A percentile compares a stretch with the other conserved stretches of the same genome.
These are phyloP conservation scores for Cucurbita moschata DNA, from an alignment of 306 rosid species.

Conservation along the genomic window DNA sequence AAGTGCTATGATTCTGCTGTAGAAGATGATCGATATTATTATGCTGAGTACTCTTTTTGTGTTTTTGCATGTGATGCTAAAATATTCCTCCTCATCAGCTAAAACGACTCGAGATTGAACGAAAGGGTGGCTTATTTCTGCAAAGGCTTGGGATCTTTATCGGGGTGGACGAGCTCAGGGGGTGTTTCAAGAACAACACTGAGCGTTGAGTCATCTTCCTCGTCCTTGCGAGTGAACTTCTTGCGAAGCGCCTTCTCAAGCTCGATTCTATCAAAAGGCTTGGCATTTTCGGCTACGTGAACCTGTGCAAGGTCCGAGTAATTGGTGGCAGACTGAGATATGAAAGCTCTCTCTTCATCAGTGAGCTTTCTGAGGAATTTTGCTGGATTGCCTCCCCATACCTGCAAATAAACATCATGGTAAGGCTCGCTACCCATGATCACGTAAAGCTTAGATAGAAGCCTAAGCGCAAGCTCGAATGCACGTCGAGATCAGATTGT, in stretches of 20 bases:
- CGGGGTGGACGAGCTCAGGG: conserved; percentile 36
- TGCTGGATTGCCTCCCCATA: conserved; percentile 98
- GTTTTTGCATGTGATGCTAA: conserved; percentile 27
- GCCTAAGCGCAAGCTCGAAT: background rate
- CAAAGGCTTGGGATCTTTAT: conserved; percentile 42
- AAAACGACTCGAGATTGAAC: conserved; percentile 25
- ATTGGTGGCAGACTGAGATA: conserved; percentile 70
- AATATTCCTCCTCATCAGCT: conserved; percentile 12
- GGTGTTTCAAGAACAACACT: conserved; percentile 41
- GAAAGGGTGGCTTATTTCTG: conserved; percentile 5
- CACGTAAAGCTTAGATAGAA: background rate
- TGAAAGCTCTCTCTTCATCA: conserved; percentile 78
- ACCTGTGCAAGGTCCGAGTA: conserved; percentile 76
- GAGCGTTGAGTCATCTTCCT: conserved; percentile 46
- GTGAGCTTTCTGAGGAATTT: conserved; percentile 85
- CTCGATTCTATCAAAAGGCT: conserved; percentile 51
- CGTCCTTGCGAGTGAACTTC: conserved; percentile 53
- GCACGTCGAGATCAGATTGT: background rate
- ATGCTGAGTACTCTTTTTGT: conserved; percentile 37
- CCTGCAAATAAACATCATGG: conserved; percentile 28
- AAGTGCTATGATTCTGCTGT: conserved; percentile 24
- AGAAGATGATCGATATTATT: conserved; percentile 48
- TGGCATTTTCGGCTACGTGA: conserved; percentile 83
- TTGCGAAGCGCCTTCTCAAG: conserved; percentile 61
- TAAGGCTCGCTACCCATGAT: background rate